Evolutionary conservation across 1,139 yeast genomes (phyloP).

Genomic region (Hemisphaericaspora subhashii): DNA sequence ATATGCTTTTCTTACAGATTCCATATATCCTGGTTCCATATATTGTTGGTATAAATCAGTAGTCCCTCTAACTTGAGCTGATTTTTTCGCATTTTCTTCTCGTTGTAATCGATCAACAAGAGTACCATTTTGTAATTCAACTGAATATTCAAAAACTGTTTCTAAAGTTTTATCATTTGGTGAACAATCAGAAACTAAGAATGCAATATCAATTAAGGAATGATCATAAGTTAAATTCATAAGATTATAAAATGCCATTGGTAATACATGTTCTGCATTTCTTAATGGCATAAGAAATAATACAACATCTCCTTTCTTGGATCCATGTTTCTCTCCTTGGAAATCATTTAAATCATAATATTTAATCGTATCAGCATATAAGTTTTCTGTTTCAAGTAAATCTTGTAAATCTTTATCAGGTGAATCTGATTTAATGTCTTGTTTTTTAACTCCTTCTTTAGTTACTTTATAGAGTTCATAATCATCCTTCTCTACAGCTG

Average conservation of each 20-base stretch:
- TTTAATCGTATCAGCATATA: slow-evolving; percentile 45
- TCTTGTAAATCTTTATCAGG: slow-evolving; percentile 5
- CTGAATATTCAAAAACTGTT: slow-evolving; percentile 62
- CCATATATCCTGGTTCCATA: slow-evolving; percentile 67
- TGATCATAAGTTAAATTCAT: slow-evolving; percentile 88
- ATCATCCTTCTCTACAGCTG: slow-evolving; percentile 9
- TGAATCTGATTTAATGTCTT: slow-evolving; percentile 8
- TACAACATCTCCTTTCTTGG: slow-evolving; percentile 60
- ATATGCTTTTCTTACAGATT: slow-evolving; percentile 56
- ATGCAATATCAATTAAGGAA: slow-evolving; percentile 76
- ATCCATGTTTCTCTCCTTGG: slow-evolving; percentile 56
- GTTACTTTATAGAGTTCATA: slow-evolving; percentile 37
- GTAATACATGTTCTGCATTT: slow-evolving; percentile 78
- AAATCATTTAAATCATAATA: slow-evolving; percentile 61
- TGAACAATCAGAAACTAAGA: slow-evolving; percentile 81
- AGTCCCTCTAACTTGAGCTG: slow-evolving; percentile 45
- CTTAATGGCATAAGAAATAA: slow-evolving; percentile 75
- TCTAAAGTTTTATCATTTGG: slow-evolving; percentile 73
- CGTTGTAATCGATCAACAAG: slow-evolving; percentile 49
- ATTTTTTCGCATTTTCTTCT: slow-evolving; percentile 35
- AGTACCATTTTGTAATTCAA: slow-evolving; percentile 71
- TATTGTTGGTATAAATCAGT: slow-evolving; percentile 63
- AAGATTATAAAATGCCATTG: slow-evolving; percentile 79
- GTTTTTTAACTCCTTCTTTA: slow-evolving; percentile 33
- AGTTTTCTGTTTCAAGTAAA: slow-evolving; percentile 17